Evolutionary conservation across 176 grass and related monocot genomes (phyloP), one percentile per base, ranked within the genome.

Genomic region (Secale cereale): DNA sequence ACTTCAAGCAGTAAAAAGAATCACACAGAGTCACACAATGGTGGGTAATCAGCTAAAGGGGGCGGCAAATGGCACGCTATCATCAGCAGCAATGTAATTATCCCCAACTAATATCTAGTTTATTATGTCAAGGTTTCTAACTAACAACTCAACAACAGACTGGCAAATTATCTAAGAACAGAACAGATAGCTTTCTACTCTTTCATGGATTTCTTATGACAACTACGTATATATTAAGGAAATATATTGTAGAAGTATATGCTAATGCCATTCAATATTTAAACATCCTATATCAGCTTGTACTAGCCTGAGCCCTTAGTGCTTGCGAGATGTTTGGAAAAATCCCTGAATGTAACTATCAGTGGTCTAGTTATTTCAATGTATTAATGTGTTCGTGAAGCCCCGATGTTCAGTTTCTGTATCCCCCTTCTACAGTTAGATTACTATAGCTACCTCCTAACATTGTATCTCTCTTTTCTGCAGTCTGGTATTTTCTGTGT

Each of bases 401-500:
- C 12, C 79, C 68, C 16, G 43, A 54, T 69, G 8, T 81, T 81
- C 29, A 70, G 14, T 70, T 68, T 48, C 8, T 25, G 30, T 50
- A 70, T 50, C 20, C 59, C 22, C 29, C 32, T 25, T 77, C 30
- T 77, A 15, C 13, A 59, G n/a, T 61, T 7, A 26, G 76, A 61
- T 64, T 8, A 65, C 27, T 78, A 6, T 78, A 59, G 32, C 20
- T 26, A 8, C 32, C 61, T 80, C 61, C 27, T 80, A 31, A 65
- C 10, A 80, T 65, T 80, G 10, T 27, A 1, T 2, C 6, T 64
- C 10, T 30, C 9, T 65, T 65, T 31, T 65, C 0, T 78, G 86
- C 74, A 92, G 90, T 88, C 90, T 74, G 90, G 90, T 79, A 60
- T 88, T 72, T 82, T 91, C 16, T 98, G 95, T 56, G 39, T 90